phyloP scores from a whole-genome alignment of 805 yeast species.

The Diddensiella santjacobensis region DNA sequence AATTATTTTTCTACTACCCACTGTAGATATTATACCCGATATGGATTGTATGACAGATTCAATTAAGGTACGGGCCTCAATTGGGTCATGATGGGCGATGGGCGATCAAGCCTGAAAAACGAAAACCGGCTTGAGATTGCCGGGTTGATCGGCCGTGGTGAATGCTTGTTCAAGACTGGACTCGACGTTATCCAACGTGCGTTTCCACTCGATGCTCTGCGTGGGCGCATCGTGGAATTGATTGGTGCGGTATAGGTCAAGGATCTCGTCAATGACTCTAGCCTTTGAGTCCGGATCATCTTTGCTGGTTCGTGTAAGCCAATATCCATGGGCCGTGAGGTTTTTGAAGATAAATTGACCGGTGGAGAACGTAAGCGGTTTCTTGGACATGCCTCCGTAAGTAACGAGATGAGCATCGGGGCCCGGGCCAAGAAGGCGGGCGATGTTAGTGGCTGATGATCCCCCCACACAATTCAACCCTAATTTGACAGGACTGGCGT shows the following conservation, averaged over 20 bases:
- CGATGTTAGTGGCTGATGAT: slow-evolving; percentile 70
- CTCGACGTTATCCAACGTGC: neutral
- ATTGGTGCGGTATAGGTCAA: slow-evolving; percentile 57
- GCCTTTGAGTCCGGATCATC: slow-evolving; percentile 57
- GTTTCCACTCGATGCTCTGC: slow-evolving; percentile 32
- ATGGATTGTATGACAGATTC: neutral
- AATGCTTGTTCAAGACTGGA: neutral
- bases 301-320: slow-evolving; percentile 75
- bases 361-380: slow-evolving; percentile 90
- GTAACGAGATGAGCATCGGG: slow-evolving; percentile 74
- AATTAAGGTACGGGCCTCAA: neutral
- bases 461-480: slow-evolving; percentile 97
- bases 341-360: slow-evolving; percentile 87
- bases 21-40: neutral
- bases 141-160: neutral
- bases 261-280: slow-evolving; percentile 50
- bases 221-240: slow-evolving; percentile 13
- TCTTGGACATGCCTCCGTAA: slow-evolving; percentile 97
- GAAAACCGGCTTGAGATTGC: neutral
- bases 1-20: neutral
- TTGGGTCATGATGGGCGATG: neutral
- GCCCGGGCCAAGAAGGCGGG: slow-evolving; percentile 62
- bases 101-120: neutral
- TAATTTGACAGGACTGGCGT: slow-evolving; percentile 59
- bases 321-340: slow-evolving; percentile 80